Evolutionary conservation across 2,329 filamentous ascomycete genomes (phyloP), one percentile per base, ranked within the genome.

Genomic region (Thermoascus crustaceus): DNA sequence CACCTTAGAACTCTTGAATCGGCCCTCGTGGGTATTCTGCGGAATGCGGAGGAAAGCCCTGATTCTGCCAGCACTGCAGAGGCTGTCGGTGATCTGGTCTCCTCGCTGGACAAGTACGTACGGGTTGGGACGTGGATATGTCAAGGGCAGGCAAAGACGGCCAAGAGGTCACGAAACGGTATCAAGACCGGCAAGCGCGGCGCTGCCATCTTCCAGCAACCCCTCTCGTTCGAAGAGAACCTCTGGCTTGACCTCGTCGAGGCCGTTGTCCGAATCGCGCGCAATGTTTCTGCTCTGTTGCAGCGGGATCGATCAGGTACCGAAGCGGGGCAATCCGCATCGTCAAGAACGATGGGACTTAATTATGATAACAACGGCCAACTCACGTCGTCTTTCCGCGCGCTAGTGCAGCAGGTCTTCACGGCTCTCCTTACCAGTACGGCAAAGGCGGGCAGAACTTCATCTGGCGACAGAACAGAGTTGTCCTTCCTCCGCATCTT

Each of bases 71-170:
- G 71, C 31, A 71, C 80, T 2, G 74, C 78, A 40, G 76, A 81
- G 43, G 75, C 82, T 0, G 76, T 82, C 0, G 75, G 82, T 37
- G 82, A 88, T 38, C 69, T 94, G 1, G 69, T 94, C 3, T 75
- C 78, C 38, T 79, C 82, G 1, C 66, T 98, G 11, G 80, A 93
- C 42, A 95, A 94, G 56, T 96, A 94, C 60, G 78, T 82, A 1
- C 81, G 87, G 44, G 85, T 98, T 1, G 91, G 93, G 9, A 89
- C 94, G 33, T 98, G 91, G 91, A 69, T 98, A 8, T 96, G 91
- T 49, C 85, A 93, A 60, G 78, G 82, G 1, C 86, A 94, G 55
- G 85, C 77, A 32, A 84, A 82, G 50, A 74, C 72, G 4, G 71
- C 66, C 39, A 55, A 57, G 32, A 52, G 51, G 19, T 47, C 51